A percentile compares a stretch with the other conserved stretches of the same genome.
These are phyloP conservation scores for Penicillium sp. DNA, from an alignment of 2,329 filamentous ascomycete genomes.

Conservation along the genomic window DNA sequence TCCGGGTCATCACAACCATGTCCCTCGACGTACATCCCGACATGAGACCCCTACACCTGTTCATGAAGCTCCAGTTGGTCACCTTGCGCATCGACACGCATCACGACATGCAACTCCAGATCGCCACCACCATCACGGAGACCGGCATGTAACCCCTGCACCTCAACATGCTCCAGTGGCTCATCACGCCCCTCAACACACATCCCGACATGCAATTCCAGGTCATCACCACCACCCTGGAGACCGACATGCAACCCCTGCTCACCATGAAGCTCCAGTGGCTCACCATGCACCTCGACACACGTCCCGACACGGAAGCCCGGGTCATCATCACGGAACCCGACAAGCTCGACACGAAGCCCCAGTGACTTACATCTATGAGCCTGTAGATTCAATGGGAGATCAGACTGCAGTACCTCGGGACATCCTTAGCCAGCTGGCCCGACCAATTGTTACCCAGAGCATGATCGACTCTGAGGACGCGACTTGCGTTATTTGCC, in stretches of 20 bases:
- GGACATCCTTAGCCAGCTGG: background rate
- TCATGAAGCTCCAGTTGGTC: background rate
- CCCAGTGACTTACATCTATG: background rate
- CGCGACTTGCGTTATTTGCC: background rate
- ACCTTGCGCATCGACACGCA: background rate
- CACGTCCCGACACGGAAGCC: background rate
- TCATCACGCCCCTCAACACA: background rate
- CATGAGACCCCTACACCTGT: background rate
- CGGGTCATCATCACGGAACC: background rate
- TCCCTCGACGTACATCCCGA: background rate
- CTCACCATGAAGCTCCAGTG: background rate
- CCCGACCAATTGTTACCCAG: background rate
- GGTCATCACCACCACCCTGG: background rate
- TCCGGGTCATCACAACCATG: background rate
- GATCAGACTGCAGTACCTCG: background rate
- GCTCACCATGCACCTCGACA: background rate
- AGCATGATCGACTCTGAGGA: background rate
- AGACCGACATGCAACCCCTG: background rate
- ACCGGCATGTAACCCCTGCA: background rate
- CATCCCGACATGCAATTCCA: background rate
- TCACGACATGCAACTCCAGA: background rate
- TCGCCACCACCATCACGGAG: background rate
- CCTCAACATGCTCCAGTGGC: background rate
- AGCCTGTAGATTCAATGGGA: no score
- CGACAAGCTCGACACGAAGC: background rate